phyloP scores from a whole-genome alignment of 768 basidiomycete species.

The Gloeostereum incarnatum region DNA sequence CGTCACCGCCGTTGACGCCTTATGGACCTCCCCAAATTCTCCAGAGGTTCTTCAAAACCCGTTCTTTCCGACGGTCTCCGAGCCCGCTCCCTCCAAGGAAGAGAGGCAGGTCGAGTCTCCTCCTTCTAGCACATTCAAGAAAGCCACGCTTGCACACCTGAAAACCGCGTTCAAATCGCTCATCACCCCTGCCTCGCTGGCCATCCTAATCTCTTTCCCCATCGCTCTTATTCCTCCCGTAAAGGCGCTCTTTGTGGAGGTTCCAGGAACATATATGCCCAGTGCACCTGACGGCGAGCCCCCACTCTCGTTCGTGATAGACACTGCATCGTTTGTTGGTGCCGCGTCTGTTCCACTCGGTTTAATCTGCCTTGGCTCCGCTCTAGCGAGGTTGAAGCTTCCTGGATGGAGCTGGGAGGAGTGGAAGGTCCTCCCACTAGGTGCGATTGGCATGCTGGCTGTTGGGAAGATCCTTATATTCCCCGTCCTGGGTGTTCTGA shows the following conservation, averaged over 20 bases:
- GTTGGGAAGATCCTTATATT: conserved; percentile 44
- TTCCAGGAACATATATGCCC: conserved; percentile 32
- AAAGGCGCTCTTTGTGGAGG: conserved; percentile 50
- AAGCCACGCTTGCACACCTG: conserved; percentile 5
- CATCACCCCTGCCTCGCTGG: conserved; percentile 37
- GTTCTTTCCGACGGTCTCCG: too few relatives aligned
- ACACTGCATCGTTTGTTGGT: conserved; percentile 50
- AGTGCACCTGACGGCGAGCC: conserved; percentile 58
- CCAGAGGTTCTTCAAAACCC: too few relatives aligned
- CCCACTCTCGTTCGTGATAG: conserved; percentile 52
- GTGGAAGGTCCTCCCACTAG: conserved; percentile 36
- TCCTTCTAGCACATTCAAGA: too few relatives aligned
- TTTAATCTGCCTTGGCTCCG: conserved; percentile 52
- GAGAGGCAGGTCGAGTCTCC: too few relatives aligned
- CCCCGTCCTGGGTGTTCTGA: conserved; percentile 52
- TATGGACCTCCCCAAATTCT: too few relatives aligned
- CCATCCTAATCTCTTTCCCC: conserved; percentile 44
- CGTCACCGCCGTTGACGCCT: conserved; percentile 3
- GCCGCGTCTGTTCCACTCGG: conserved; percentile 56
- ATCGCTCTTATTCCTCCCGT: conserved; percentile 47
- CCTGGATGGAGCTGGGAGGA: conserved; percentile 37
- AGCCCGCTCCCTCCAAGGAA: too few relatives aligned
- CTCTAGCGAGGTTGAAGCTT: conserved; percentile 47
- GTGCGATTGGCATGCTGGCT: conserved; percentile 45
- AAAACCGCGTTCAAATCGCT: conserved; percentile 24